Evolutionary conservation across 768 basidiomycete genomes (phyloP).

Genomic region (Pluteus cervinus): DNA sequence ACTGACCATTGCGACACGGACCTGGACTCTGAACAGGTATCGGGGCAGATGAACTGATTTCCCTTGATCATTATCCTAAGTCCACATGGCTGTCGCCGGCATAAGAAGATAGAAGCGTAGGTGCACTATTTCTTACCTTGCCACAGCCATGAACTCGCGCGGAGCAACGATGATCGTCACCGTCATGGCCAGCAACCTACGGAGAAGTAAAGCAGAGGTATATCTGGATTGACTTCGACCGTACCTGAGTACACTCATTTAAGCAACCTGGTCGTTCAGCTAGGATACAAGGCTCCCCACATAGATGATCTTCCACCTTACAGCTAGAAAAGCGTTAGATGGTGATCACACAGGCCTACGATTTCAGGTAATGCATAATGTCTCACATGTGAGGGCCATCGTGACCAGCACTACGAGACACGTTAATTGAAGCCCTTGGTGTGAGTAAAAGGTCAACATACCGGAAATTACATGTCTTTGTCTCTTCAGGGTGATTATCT

Average conservation of each 20-base stretch:
- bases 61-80: conserved; percentile 22
- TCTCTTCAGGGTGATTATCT: conserved; percentile 25
- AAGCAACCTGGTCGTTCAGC: conserved; percentile 45
- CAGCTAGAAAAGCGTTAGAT: conserved; percentile 33
- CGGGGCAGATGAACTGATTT: conserved; percentile 31
- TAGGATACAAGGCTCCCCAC: conserved; percentile 45
- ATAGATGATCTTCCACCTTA: conserved; percentile 42
- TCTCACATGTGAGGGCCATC: conserved; percentile 48
- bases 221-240: neutral
- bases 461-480: conserved; percentile 38
- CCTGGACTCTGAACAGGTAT: conserved; percentile 38
- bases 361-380: neutral
- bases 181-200: conserved; percentile 42
- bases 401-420: conserved; percentile 52
- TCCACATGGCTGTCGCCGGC: conserved; percentile 33
- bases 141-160: conserved; percentile 52
- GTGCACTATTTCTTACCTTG: conserved; percentile 25
- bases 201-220: neutral
- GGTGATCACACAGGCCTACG: neutral
- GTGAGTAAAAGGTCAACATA: conserved; percentile 21
- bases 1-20: conserved; percentile 9
- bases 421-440: conserved; percentile 1
- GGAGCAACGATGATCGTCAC: conserved; percentile 47
- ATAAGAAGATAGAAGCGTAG: conserved; percentile 4
- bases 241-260: conserved; percentile 46